Conservation (phyloP, 2,329 filamentous ascomycete genomes). For the Fusarium redolens region DNA sequence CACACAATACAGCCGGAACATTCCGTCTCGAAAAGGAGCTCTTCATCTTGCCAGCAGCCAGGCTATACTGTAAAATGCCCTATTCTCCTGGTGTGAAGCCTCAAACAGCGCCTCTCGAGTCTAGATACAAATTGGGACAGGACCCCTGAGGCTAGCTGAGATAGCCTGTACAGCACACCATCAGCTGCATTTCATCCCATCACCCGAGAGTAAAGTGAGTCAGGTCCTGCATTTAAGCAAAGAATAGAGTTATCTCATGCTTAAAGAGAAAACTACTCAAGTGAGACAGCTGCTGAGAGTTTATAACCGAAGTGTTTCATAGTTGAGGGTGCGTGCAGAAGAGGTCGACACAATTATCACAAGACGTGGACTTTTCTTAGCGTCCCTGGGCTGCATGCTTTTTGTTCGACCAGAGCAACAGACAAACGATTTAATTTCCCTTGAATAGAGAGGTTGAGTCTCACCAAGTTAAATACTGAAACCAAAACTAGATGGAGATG, state of each 20-base stretch:
- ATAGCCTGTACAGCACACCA: slow-evolving; percentile 38
- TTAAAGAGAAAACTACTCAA: not conserved
- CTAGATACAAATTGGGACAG: slow-evolving; percentile 30
- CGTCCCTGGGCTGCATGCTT: not conserved
- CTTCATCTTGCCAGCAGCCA: slow-evolving; percentile 1
- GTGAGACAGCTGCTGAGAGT: not conserved
- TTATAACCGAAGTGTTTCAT: slow-evolving; percentile 12
- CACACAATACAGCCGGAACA: slow-evolving; percentile 9
- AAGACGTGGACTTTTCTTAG: slow-evolving; percentile 8
- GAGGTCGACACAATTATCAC: not conserved
- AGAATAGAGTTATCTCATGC: not conserved
- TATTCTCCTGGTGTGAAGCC: slow-evolving; percentile 28
- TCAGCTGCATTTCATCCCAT: slow-evolving; percentile 19
- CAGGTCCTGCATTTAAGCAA: slow-evolving; percentile 8
- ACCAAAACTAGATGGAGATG: not conserved
- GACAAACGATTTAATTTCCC: slow-evolving; percentile 9
- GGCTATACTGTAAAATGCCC: slow-evolving; percentile 14
- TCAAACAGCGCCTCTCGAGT: slow-evolving; percentile 30
- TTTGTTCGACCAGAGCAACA: slow-evolving; percentile 16
- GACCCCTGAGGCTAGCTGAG: slow-evolving; percentile 42
- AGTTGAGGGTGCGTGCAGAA: slow-evolving; percentile 7
- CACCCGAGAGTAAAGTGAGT: slow-evolving; percentile 6
- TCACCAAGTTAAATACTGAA: not conserved
- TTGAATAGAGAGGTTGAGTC: not conserved
- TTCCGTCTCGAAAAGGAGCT: slow-evolving; percentile 8